These are phyloP conservation scores for Coniosporium tulheliwenetii DNA, from an alignment of 2,329 filamentous ascomycete genomes.

Conservation along the genomic window DNA sequence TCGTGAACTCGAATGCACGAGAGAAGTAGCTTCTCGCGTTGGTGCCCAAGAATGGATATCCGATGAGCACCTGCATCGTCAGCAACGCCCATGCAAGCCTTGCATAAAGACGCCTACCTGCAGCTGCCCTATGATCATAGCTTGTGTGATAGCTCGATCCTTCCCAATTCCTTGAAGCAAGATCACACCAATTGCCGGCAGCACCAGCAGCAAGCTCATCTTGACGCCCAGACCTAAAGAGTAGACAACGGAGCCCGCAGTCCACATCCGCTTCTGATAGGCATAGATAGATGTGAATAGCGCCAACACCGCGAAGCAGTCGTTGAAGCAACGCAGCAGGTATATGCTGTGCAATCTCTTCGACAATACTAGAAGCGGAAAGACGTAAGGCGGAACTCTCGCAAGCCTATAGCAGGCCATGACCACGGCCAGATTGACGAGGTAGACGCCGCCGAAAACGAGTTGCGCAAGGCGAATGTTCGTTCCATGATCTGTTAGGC, in stretches of 20 bases:
- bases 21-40: conserved; percentile 59
- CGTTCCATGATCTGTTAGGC: conserved; percentile 57
- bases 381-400: conserved; percentile 71
- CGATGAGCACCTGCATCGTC: conserved; percentile 31
- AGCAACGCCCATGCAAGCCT: conserved; percentile 1
- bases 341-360: conserved; percentile 93
- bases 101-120: conserved; percentile 40
- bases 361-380: conserved; percentile 72
- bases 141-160: conserved; percentile 48
- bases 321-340: conserved; percentile 85
- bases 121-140: conserved; percentile 57
- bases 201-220: conserved; percentile 74
- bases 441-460: conserved; percentile 67
- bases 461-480: conserved; percentile 71
- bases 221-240: conserved; percentile 78
- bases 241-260: conserved; percentile 55
- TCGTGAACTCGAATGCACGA: conserved; percentile 77
- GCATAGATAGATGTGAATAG: conserved; percentile 69
- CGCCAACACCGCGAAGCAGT: conserved; percentile 73
- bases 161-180: conserved; percentile 61
- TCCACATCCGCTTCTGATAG: conserved; percentile 63
- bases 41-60: conserved; percentile 50
- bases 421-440: conserved; percentile 59
- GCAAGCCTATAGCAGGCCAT: conserved; percentile 69
- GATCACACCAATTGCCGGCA: conserved; percentile 66